A percentile compares a stretch with the other conserved stretches of the same genome.
Evolutionary conservation across 2,329 filamentous ascomycete species (phyloP).

Genomic region (Hypoxylon sp.): DNA sequence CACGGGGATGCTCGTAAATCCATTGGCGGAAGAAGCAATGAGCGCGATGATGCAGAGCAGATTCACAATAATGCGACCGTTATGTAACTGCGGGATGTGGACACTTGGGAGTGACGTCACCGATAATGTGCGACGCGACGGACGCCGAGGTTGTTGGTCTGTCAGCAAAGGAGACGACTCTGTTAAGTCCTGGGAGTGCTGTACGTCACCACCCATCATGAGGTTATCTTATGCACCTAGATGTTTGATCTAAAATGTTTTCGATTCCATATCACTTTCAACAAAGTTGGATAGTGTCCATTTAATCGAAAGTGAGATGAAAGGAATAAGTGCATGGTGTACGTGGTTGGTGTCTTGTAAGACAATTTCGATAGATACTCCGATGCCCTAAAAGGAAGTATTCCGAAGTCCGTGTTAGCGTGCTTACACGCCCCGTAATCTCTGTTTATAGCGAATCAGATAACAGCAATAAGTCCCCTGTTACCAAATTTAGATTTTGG

Average conservation of each 20-base stretch:
- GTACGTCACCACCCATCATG: conserved; percentile 25
- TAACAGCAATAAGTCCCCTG: neutral
- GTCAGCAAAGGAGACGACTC: conserved; percentile 36
- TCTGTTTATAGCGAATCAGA: conserved; percentile 16
- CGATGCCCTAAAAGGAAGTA: conserved; percentile 29
- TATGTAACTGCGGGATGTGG: conserved; percentile 49
- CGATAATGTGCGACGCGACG: conserved; percentile 44
- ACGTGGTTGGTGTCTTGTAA: neutral
- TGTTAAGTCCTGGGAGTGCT: conserved; percentile 22
- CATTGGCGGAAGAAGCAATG: conserved; percentile 51
- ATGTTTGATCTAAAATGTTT: neutral
- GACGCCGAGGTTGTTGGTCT: conserved; percentile 34
- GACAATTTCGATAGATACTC: conserved; percentile 13
- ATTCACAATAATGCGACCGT: conserved; percentile 50
- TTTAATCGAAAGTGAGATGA: conserved; percentile 13
- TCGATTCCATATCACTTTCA: conserved; percentile 4
- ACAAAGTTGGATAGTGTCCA: neutral
- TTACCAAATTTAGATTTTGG: conserved; percentile 20
- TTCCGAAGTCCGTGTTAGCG: conserved; percentile 23
- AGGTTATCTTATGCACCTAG: neutral
- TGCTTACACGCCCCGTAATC: conserved; percentile 5
- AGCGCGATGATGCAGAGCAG: conserved; percentile 56
- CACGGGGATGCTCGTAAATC: conserved; percentile 54
- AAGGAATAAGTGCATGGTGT: conserved; percentile 1
- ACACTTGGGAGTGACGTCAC: conserved; percentile 48